Evolutionary conservation across 2,329 filamentous ascomycete species (phyloP), one percentile per base, ranked within the genome.

Genomic region (Fusarium virguliforme): DNA sequence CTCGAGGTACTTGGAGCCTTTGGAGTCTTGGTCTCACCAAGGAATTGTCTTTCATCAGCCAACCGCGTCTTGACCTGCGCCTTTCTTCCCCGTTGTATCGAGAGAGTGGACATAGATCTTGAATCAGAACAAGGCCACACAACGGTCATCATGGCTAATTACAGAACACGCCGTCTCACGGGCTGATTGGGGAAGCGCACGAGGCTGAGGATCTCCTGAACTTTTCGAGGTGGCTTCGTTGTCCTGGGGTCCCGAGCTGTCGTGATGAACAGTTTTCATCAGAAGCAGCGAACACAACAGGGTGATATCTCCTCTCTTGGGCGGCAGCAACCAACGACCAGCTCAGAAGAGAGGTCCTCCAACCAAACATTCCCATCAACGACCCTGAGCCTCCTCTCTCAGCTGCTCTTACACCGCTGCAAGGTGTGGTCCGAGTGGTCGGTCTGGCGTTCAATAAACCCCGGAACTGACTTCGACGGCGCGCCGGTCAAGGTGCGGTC

Each of bases 381-480:
- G 18, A 41, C 30, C 34, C 30, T 8, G 9, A 53, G 43, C 12
- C 50, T 30, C 58, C 34, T 32, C 18, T 18, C 18, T 51, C 46
- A 55, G 41, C 46, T 50, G 41, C 26, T 64, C 46, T 67, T 66
- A 74, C 68, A 72, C 70, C 64, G 72, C 74, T 67, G 60, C 57
- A 61, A 46, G 30, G 53, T 40, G 55, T 64, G 50, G 55, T 50
- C 63, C 41, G 63, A 55, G 32, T 55, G 64, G 60, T 66, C 55
- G 62, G 60, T 66, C 55, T 65, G 62, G 60, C 57, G 50, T 58
- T 62, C 22, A 64, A 62, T 54, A 67, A 68, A 65, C 55, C 65
- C 60, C 61, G 62, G 51, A 61, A 74, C 74, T 76, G 75, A 74
- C 73, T 76, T 76, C 62, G 65, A 74, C 73, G 74, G 75, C 73